Evolutionary conservation across 805 yeast species (phyloP).

Genomic region (Yamadazyma endophytica): DNA sequence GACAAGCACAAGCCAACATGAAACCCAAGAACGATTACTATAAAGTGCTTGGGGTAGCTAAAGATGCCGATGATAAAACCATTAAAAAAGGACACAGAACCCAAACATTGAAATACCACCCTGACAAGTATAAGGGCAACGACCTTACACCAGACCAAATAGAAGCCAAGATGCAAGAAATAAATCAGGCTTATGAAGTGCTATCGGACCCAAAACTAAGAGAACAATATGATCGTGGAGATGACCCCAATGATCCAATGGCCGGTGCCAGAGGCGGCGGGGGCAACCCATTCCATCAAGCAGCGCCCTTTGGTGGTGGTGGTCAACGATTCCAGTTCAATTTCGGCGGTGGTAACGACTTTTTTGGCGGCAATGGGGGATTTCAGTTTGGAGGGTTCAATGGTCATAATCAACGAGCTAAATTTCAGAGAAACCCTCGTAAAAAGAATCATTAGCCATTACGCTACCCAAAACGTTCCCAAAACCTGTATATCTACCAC

Average conservation of each 20-base stretch:
- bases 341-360: conserved; percentile 7
- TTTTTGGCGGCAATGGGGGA: conserved; percentile 2
- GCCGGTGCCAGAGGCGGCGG: conserved; percentile 17
- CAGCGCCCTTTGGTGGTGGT: conserved; percentile 8
- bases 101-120: conserved; percentile 79
- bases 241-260: conserved; percentile 44
- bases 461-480: background rate
- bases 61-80: conserved; percentile 64
- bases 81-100: conserved; percentile 79
- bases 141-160: conserved; percentile 64
- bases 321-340: conserved; percentile 13
- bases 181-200: conserved; percentile 89
- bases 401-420: conserved; percentile 9
- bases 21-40: conserved; percentile 67
- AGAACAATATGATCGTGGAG: conserved; percentile 63
- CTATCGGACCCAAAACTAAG: conserved; percentile 63
- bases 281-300: conserved; percentile 4
- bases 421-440: conserved; percentile 13
- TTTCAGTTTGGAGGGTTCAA: conserved; percentile 3
- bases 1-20: conserved; percentile 7
- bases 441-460: conserved; percentile 2
- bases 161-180: conserved; percentile 83
- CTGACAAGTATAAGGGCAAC: conserved; percentile 77
- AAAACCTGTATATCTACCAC: too few relatives aligned
- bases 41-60: conserved; percentile 64